These are phyloP conservation scores for Colletotrichum falcatum DNA, from an alignment of 2,329 filamentous ascomycete species.

Conservation along the genomic window DNA sequence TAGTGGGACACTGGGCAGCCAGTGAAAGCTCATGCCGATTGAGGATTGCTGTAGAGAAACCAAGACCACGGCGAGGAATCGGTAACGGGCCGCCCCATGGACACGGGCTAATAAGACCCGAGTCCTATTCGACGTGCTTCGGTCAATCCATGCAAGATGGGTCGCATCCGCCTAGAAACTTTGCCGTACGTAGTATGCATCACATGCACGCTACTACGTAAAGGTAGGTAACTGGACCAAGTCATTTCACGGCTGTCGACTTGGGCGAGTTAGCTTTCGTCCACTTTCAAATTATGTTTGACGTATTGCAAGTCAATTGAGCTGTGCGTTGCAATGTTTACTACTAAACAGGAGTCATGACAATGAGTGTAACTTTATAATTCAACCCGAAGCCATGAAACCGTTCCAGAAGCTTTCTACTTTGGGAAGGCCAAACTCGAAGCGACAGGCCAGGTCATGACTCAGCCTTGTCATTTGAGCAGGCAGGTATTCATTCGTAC, in stretches of 20 bases:
- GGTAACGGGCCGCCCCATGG: not conserved
- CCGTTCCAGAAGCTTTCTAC: constrained; percentile 35
- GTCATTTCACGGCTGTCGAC: not conserved
- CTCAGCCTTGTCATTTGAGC: constrained; percentile 37
- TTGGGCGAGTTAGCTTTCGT: not conserved
- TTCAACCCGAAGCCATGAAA: constrained; percentile 16
- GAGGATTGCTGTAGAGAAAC: constrained; percentile 5
- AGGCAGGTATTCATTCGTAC: constrained; percentile 7
- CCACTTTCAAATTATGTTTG: not conserved
- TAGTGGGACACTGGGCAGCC: not conserved
- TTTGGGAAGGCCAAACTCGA: constrained; percentile 5
- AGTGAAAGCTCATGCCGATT: constrained; percentile 13
- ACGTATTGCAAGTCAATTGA: not conserved
- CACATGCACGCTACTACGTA: too few species aligned
- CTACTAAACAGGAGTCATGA: constrained; percentile 19
- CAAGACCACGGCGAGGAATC: not conserved
- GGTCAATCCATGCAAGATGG: too few species aligned
- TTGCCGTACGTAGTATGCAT: too few species aligned
- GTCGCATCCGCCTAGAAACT: not conserved
- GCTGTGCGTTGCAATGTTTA: constrained; percentile 12
- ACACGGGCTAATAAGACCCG: not conserved
- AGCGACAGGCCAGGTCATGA: constrained; percentile 37
- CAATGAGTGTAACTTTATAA: not conserved
- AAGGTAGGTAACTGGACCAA: not conserved
- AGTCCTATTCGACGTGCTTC: too few species aligned